Conservation (phyloP, 2,329 filamentous ascomycete genomes). For the Cladosporium sphaerospermum region DNA sequence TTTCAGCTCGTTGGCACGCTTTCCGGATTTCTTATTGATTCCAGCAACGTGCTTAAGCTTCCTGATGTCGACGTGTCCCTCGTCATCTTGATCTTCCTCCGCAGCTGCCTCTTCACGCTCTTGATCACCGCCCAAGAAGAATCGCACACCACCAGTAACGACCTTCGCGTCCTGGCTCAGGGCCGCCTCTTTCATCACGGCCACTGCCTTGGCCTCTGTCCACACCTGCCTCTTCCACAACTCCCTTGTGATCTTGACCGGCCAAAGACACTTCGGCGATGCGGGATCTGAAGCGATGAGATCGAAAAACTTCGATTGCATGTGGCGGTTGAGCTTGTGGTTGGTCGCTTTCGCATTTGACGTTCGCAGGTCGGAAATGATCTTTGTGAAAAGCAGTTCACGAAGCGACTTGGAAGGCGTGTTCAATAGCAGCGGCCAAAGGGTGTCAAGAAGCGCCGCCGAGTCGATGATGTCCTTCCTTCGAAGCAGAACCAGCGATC, state of each 20-base stretch:
- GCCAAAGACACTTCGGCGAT: constrained; percentile 86
- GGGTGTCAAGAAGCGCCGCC: constrained; percentile 70
- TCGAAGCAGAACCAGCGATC: constrained; percentile 76
- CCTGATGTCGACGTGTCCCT: constrained; percentile 66
- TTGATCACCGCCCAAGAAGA: constrained; percentile 94
- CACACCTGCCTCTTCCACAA: constrained; percentile 95
- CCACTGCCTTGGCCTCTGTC: constrained; percentile 91
- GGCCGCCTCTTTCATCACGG: constrained; percentile 93
- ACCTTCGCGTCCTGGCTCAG: constrained; percentile 92
- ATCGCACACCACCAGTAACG: constrained; percentile 75
- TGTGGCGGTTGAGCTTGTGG: constrained; percentile 84
- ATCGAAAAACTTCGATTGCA: constrained; percentile 91
- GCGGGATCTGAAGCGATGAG: constrained; percentile 78
- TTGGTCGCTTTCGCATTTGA: constrained; percentile 84
- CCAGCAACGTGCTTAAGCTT: constrained; percentile 77
- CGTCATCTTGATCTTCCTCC: constrained; percentile 81
- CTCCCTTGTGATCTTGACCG: constrained; percentile 89
- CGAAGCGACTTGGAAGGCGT: constrained; percentile 87
- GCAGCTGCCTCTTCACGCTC: constrained; percentile 82
- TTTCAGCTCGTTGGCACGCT: constrained; percentile 71
- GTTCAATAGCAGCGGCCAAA: constrained; percentile 91
- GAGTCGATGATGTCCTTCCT: constrained; percentile 93
- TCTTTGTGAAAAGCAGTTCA: constrained; percentile 78
- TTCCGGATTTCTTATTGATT: constrained; percentile 96
- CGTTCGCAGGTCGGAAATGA: constrained; percentile 81